These are phyloP conservation scores for Tetradesmus lagerheimii DNA, from an alignment of 139 green algal species.

Conservation along the genomic window DNA sequence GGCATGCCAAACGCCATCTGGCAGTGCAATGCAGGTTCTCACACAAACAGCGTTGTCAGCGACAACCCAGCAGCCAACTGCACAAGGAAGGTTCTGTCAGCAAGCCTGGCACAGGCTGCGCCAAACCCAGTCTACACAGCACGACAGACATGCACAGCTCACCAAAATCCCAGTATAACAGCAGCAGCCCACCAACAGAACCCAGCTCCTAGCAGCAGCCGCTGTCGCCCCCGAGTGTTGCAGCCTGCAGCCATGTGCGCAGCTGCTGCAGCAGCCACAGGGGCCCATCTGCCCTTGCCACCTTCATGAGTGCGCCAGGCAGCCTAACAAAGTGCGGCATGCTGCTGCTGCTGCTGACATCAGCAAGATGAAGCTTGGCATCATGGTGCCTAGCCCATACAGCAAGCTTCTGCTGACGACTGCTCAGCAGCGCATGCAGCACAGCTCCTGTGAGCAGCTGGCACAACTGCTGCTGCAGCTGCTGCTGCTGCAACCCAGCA, in stretches of 20 bases:
- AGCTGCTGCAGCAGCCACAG: conserved; percentile 38
- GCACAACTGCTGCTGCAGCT: background rate
- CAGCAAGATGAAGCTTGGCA: background rate
- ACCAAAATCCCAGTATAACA: too few species aligned
- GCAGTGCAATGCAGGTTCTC: too few species aligned
- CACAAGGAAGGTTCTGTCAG: too few species aligned
- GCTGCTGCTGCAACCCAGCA: background rate
- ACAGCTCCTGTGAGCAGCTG: conserved; percentile 31
- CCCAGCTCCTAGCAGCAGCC: background rate
- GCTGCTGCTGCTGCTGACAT: background rate
- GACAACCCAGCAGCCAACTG: too few species aligned
- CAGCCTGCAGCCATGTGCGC: conserved; percentile 29
- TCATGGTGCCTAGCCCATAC: background rate
- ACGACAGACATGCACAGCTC: too few species aligned
- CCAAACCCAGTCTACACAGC: too few species aligned
- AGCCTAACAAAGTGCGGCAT: conserved; percentile 26
- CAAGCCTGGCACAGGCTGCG: too few species aligned
- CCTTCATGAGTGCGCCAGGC: conserved; percentile 31
- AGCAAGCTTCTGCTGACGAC: background rate
- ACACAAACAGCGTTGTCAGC: too few species aligned
- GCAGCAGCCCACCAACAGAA: too few species aligned
- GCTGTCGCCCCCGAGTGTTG: conserved; percentile 8
- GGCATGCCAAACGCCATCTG: too few species aligned
- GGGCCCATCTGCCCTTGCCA: background rate
- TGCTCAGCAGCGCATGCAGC: conserved; percentile 19